A percentile compares a stretch with the other conserved stretches of the same genome.
These are phyloP conservation scores for Epichloe brachyelytri DNA, from an alignment of 2,329 filamentous ascomycete species.

Conservation along the genomic window DNA sequence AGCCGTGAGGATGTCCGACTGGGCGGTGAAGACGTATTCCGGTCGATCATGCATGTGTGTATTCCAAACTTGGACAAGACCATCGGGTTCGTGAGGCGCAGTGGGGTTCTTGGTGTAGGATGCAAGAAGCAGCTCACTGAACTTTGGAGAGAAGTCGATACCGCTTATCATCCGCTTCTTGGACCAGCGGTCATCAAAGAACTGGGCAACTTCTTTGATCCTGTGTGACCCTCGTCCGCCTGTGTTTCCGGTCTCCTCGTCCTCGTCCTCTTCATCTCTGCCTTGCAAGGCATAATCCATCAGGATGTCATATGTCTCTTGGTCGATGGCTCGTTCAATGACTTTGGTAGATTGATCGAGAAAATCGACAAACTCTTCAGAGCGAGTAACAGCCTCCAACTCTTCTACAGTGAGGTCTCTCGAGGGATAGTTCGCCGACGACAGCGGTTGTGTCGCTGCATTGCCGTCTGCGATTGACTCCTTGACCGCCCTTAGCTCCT, in stretches of 20 bases:
- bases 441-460: conserved; percentile 11
- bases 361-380: conserved; percentile 88
- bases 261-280: conserved; percentile 64
- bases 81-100: conserved; percentile 85
- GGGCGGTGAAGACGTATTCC: conserved; percentile 93
- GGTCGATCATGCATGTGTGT: conserved; percentile 85
- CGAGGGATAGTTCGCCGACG: conserved; percentile 53
- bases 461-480: conserved; percentile 39
- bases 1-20: conserved; percentile 87
- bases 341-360: conserved; percentile 94
- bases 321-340: conserved; percentile 86
- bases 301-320: conserved; percentile 83
- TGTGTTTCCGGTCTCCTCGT: conserved; percentile 60
- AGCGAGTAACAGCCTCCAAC: conserved; percentile 77
- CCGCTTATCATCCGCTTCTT: conserved; percentile 96
- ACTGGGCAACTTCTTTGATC: conserved; percentile 80
- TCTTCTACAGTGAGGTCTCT: conserved; percentile 75
- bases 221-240: conserved; percentile 59
- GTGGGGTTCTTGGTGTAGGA: conserved; percentile 97
- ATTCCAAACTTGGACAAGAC: conserved; percentile 94
- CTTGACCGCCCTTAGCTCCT: conserved; percentile 68
- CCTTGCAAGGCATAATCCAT: conserved; percentile 85
- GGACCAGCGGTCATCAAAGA: conserved; percentile 90
- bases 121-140: conserved; percentile 81
- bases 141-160: conserved; percentile 91